These are phyloP conservation scores for Xanthoparmelia taractica DNA, from an alignment of 495 filamentous ascomycete genomes.

Conservation along the genomic window DNA sequence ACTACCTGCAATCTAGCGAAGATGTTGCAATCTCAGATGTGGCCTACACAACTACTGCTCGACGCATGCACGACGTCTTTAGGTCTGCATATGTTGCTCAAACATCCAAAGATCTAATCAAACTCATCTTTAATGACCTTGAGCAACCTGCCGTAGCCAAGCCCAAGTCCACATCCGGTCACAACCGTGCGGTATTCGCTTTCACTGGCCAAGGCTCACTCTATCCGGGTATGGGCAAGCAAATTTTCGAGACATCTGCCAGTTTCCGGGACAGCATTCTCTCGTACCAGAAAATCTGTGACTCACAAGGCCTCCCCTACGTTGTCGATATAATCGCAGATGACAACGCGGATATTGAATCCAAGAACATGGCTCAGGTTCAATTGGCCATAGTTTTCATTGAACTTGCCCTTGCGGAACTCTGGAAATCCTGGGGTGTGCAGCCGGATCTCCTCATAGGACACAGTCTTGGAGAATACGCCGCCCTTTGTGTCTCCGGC, in stretches of 20 bases:
- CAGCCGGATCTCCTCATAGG: slow-evolving; percentile 30
- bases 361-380: slow-evolving; percentile 21
- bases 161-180: slow-evolving; percentile 7
- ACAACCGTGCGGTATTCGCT: slow-evolving; percentile 41
- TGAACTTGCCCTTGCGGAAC: slow-evolving; percentile 34
- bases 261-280: slow-evolving; percentile 29
- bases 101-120: slow-evolving; percentile 12
- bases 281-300: slow-evolving; percentile 26
- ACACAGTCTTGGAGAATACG: slow-evolving; percentile 40
- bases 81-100: slow-evolving; percentile 33
- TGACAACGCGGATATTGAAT: slow-evolving; percentile 19
- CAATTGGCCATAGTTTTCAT: slow-evolving; percentile 32
- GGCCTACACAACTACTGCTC: slow-evolving; percentile 65
- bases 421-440: slow-evolving; percentile 34
- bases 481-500: slow-evolving; percentile 30
- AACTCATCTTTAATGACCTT: not conserved
- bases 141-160: slow-evolving; percentile 15
- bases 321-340: slow-evolving; percentile 29
- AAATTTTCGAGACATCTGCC: slow-evolving; percentile 26
- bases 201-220: slow-evolving; percentile 39
- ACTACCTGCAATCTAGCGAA: not conserved
- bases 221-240: slow-evolving; percentile 30
- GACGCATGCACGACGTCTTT: slow-evolving; percentile 59
- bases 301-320: slow-evolving; percentile 28
- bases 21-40: slow-evolving; percentile 33